A percentile compares a stretch with the other conserved stretches of the same genome.
Evolutionary conservation across 2,329 filamentous ascomycete genomes (phyloP).

Genomic region (Aureobasidium mangrovei): DNA sequence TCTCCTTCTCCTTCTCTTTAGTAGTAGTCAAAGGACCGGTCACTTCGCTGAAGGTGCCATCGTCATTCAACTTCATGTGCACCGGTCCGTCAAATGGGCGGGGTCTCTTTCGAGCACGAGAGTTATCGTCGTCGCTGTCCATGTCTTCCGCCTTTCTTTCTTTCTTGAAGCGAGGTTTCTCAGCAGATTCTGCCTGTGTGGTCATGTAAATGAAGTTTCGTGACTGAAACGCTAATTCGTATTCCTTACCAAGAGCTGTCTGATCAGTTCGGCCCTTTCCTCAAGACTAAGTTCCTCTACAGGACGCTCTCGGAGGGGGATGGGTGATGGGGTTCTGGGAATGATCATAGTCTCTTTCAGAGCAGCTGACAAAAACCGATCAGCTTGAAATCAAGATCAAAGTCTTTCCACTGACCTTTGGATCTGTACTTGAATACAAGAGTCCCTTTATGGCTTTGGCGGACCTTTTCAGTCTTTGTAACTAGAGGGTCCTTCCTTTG

Average conservation of each 20-base stretch:
- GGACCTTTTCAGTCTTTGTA: too few species aligned
- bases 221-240: not conserved
- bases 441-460: slow-evolving; percentile 10
- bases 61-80: not conserved
- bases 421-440: slow-evolving; percentile 22
- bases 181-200: not conserved
- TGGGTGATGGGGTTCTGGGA: slow-evolving; percentile 19
- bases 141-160: not conserved
- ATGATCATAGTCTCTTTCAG: slow-evolving; percentile 20
- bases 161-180: not conserved
- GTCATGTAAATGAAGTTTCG: not conserved
- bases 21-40: not conserved
- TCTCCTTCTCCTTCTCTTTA: not conserved
- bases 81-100: not conserved
- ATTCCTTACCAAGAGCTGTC: not conserved
- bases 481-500: not conserved
- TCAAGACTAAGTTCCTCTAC: slow-evolving; percentile 8
- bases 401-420: slow-evolving; percentile 9
- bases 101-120: not conserved
- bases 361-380: slow-evolving; percentile 8
- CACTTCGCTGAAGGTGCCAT: not conserved
- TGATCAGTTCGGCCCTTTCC: slow-evolving; percentile 1
- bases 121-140: not conserved
- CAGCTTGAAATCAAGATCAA: not conserved
- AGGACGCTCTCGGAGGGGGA: slow-evolving; percentile 18